Evolutionary conservation across 148 eudicot genomes (phyloP).

Genomic region (Agrostemma githago): DNA sequence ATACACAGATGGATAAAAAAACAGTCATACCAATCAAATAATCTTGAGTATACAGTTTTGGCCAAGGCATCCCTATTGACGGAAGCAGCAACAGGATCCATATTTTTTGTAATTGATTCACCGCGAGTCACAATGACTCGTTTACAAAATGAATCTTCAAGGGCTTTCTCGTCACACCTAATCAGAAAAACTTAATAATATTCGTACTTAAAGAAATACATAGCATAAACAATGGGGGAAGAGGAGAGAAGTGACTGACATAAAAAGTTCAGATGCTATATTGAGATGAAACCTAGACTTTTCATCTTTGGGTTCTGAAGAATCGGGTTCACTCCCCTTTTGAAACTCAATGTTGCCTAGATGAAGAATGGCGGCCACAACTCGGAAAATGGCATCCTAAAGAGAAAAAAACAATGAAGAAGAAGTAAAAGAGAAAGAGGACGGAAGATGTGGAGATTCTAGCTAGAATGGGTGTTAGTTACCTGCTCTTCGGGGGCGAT

Average conservation of each 20-base stretch:
- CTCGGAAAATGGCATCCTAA: conserved; percentile 93
- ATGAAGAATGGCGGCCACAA: conserved; percentile 93
- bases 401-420: conserved; percentile 6
- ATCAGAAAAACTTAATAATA: conserved; percentile 12
- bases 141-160: conserved; percentile 91
- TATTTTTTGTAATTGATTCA: conserved; percentile 76
- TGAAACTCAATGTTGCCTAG: conserved; percentile 83
- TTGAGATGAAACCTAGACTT: conserved; percentile 68
- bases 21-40: conserved; percentile 80
- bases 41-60: conserved; percentile 71
- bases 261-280: conserved; percentile 76
- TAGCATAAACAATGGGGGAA: neutral
- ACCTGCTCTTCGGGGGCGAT: conserved; percentile 83
- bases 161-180: conserved; percentile 91
- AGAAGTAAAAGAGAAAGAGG: too few species aligned
- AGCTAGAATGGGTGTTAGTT: conserved; percentile 3
- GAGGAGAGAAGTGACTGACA: conserved; percentile 34
- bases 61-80: conserved; percentile 92
- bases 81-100: conserved; percentile 72
- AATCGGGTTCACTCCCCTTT: conserved; percentile 69
- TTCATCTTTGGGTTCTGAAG: conserved; percentile 84
- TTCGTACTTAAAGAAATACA: neutral
- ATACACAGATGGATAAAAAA: neutral
- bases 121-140: conserved; percentile 92
- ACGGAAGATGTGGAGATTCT: neutral